phyloP scores from a whole-genome alignment of 2,329 filamentous ascomycete genomes.

The Metarhizium rileyi region DNA sequence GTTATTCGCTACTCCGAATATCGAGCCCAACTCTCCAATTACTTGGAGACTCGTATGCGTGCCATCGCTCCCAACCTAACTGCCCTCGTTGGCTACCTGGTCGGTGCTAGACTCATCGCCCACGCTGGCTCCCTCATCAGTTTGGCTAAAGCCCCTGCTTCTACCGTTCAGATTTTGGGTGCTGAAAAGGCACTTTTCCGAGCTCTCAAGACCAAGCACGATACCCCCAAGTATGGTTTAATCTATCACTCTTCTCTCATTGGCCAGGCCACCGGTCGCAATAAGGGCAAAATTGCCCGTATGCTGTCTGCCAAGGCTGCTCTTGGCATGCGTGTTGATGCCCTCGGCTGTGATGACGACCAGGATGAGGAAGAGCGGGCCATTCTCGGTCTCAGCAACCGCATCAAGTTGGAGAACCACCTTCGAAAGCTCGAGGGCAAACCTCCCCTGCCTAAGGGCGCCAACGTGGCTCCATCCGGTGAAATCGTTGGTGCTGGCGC shows the following conservation, averaged over 20 bases:
- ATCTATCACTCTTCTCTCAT: constrained; percentile 90
- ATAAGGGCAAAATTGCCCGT: constrained; percentile 99
- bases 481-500: constrained; percentile 57
- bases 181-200: constrained; percentile 98
- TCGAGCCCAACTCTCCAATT: constrained; percentile 76
- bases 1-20: constrained; percentile 89
- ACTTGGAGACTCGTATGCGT: constrained; percentile 88
- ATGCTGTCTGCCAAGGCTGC: constrained; percentile 91
- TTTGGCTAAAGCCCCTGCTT: constrained; percentile 88
- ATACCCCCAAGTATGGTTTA: constrained; percentile 96
- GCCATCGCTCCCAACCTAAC: constrained; percentile 95
- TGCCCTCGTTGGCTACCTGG: constrained; percentile 82
- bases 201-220: constrained; percentile 97
- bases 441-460: constrained; percentile 67
- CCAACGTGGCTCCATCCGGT: constrained; percentile 66
- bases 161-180: constrained; percentile 94
- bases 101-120: constrained; percentile 88
- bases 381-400: constrained; percentile 63
- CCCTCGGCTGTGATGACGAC: constrained; percentile 48
- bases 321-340: constrained; percentile 86
- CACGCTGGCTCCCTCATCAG: constrained; percentile 91
- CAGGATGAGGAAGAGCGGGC: constrained; percentile 84
- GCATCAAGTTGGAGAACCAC: constrained; percentile 65
- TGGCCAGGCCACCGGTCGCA: constrained; percentile 92
- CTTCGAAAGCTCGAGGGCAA: constrained; percentile 81